phyloP scores from a whole-genome alignment of 192 early-diverging fungal species.

The Entophlyctis helioformis region DNA sequence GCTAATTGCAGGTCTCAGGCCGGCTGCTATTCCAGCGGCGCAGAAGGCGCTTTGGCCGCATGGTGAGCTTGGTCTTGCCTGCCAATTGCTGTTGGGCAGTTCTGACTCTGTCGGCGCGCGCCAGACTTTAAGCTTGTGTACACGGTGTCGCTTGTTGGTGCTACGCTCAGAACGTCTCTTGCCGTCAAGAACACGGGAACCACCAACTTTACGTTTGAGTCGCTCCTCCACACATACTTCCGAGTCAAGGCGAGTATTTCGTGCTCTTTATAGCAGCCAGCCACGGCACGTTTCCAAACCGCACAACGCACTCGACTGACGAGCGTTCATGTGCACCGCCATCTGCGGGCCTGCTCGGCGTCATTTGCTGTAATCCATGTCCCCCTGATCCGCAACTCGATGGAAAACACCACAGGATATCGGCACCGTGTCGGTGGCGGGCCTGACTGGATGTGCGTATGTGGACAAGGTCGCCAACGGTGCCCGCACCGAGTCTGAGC shows the following conservation, averaged over 20 bases:
- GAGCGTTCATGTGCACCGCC: no score
- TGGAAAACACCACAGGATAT: slow-evolving; percentile 36
- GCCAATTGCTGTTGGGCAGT: neutral
- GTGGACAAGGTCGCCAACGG: slow-evolving; percentile 58
- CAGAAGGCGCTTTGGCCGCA: no score
- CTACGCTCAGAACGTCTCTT: slow-evolving; percentile 60
- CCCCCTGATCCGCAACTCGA: neutral
- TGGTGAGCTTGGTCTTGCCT: neutral
- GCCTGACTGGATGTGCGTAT: slow-evolving; percentile 51
- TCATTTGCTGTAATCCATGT: no score
- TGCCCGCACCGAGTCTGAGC: slow-evolving; percentile 1
- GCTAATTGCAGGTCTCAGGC: no score
- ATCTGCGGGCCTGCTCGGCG: no score
- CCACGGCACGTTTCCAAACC: no score
- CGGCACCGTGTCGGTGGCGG: slow-evolving; percentile 41
- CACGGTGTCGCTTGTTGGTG: slow-evolving; percentile 61
- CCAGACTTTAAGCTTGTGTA: slow-evolving; percentile 64
- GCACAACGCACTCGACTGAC: no score
- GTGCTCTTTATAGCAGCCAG: no score
- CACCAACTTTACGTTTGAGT: slow-evolving; percentile 64
- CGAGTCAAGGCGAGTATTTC: slow-evolving; percentile 20
- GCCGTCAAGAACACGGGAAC: slow-evolving; percentile 62
- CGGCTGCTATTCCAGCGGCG: no score
- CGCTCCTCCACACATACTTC: slow-evolving; percentile 91
- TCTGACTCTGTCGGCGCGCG: slow-evolving; percentile 37